phyloP scores from a whole-genome alignment of 768 basidiomycete genomes.

The Lactarius tabidus region DNA sequence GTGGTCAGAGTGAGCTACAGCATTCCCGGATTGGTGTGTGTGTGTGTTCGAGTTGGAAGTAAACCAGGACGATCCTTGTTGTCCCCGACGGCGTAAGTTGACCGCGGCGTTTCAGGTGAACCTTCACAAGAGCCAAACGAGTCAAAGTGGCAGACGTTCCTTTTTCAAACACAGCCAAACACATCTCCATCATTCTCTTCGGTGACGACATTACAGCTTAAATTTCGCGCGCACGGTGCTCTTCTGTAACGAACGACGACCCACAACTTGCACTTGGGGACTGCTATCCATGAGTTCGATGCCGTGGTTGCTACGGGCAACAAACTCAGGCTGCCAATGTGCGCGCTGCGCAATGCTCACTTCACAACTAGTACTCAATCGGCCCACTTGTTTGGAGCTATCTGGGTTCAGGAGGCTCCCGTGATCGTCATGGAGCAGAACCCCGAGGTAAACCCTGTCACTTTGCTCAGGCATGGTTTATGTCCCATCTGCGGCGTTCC shows the following conservation, averaged over 20 bases:
- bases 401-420: constrained; percentile 57
- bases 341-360: neutral
- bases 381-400: neutral
- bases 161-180: no score
- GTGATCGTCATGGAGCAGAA: constrained; percentile 86
- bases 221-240: constrained; percentile 51
- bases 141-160: no score
- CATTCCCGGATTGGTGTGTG: no score
- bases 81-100: no score
- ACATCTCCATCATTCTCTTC: no score
- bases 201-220: no score
- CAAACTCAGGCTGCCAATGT: constrained; percentile 79
- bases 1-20: no score
- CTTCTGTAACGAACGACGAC: neutral
- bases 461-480: constrained; percentile 61
- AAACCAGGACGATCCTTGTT: no score
- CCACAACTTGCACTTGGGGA: constrained; percentile 31
- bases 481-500: constrained; percentile 38
- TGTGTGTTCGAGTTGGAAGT: no score
- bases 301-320: constrained; percentile 65
- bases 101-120: no score
- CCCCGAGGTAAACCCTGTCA: constrained; percentile 51
- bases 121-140: no score
- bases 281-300: constrained; percentile 66
- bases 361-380: neutral